phyloP scores from a whole-genome alignment of 768 basidiomycete genomes.

The Pholiota molesta region DNA sequence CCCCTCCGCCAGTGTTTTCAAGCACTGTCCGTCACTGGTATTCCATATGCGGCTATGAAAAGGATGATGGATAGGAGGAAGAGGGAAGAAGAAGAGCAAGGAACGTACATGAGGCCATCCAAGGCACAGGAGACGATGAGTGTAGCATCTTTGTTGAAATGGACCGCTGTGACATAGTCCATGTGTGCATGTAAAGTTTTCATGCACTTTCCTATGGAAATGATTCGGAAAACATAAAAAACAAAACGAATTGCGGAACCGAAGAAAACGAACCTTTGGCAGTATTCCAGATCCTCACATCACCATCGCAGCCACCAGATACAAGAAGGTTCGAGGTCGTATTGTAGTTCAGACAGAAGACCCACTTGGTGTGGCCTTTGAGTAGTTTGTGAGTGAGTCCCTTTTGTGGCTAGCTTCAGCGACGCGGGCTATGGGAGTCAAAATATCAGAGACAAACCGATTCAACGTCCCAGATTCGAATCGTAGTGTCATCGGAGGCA shows the following conservation, averaged over 20 bases:
- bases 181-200: slow-evolving; percentile 90
- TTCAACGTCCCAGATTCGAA: slow-evolving; percentile 89
- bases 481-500: slow-evolving; percentile 89
- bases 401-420: slow-evolving; percentile 36
- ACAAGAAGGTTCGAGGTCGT: slow-evolving; percentile 86
- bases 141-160: slow-evolving; percentile 90
- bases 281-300: slow-evolving; percentile 91
- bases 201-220: slow-evolving; percentile 69
- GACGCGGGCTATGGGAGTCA: not conserved
- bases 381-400: slow-evolving; percentile 72
- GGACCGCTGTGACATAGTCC: slow-evolving; percentile 93
- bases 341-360: slow-evolving; percentile 94
- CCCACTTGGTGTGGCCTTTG: slow-evolving; percentile 83
- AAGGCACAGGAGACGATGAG: slow-evolving; percentile 91
- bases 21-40: slow-evolving; percentile 87
- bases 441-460: slow-evolving; percentile 49
- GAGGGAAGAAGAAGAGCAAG: slow-evolving; percentile 3
- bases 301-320: slow-evolving; percentile 92
- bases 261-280: slow-evolving; percentile 59
- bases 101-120: slow-evolving; percentile 89
- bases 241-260: not conserved
- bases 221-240: not conserved
- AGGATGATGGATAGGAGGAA: slow-evolving; percentile 8
- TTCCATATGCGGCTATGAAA: slow-evolving; percentile 90
- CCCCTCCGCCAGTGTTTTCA: slow-evolving; percentile 94